Base-by-base conservation (phyloP, 2,329 filamentous ascomycete genomes). In the Coleophoma eucalyptorum region DNA sequence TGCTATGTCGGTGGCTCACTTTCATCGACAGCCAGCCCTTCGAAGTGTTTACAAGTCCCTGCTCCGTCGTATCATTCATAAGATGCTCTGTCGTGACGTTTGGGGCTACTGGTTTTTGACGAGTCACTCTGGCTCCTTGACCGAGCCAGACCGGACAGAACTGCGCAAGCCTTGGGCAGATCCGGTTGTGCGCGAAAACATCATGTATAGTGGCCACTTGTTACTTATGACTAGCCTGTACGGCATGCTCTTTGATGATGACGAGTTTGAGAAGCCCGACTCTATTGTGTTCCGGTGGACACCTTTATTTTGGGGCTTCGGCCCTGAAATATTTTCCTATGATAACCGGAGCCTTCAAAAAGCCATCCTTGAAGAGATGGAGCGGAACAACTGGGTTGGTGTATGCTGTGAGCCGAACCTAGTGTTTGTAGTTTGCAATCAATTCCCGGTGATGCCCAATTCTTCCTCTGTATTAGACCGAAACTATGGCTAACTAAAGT, bases 91-190 rank as follows among this genome's bases (percentile, higher is more conserved):
- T 10, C 58, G 64, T 5, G 67, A 70, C 13, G 71, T 73, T 2
- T 74, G 71, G 69, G 64, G 63, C 1, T 73, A 74, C 52, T 74
- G 70, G 71, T 73, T 68, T 54, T 56, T 63, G n/a, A 68, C 68
- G 2, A 65, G 61, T 21, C 66, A 67, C 20, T 62, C 63, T 1
- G 70, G 70, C 0, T 63, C 56, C 3, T 21, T 46, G 2, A 55
- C 66, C 1, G 67, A 73, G 50, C 71, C 70, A 2, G 63, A 67
- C 47, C 48, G 72, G 2, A 68, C 60, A 18, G 68, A 72, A 50
- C 49, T 72, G 41, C 56, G 71, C 11, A 68, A 66, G 48, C 71
- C 71, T 0, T 73, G 71, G 70, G 68, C 69, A 0, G 67, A 74
- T 53, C 69, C 71, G 1, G 60, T 72, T 1, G 56, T 65, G 16